Evolutionary conservation across 306 rosid species (phyloP).

Genomic region (Oemleria cerasiformis): DNA sequence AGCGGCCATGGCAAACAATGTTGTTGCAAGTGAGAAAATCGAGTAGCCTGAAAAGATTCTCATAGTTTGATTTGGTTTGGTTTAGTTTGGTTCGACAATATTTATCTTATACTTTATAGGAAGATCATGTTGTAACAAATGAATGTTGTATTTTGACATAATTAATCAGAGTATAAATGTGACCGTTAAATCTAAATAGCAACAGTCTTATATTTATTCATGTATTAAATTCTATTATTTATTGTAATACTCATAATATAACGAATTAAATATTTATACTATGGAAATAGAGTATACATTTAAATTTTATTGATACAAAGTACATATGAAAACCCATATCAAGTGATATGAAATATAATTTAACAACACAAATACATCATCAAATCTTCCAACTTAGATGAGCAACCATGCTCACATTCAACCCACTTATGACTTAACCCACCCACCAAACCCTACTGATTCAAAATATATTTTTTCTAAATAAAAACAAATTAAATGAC

Average conservation of each 20-base stretch:
- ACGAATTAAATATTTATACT: not conserved
- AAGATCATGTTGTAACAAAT: too few relatives aligned
- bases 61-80: not conserved
- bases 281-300: not conserved
- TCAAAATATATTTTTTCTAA: not conserved
- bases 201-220: too few relatives aligned
- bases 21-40: not conserved
- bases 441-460: not conserved
- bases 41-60: not conserved
- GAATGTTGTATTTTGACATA: too few relatives aligned
- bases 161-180: too few relatives aligned
- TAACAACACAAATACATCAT: constrained; percentile 19
- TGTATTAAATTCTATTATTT: too few relatives aligned
- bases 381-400: constrained; percentile 30
- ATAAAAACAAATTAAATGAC: constrained; percentile 23
- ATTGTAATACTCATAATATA: too few relatives aligned
- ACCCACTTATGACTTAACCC: constrained; percentile 5
- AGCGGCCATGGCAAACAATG: not conserved
- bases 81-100: too few relatives aligned
- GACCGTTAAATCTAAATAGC: too few relatives aligned
- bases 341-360: constrained; percentile 20
- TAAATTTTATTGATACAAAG: constrained; percentile 25
- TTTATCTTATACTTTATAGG: too few relatives aligned
- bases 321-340: constrained; percentile 28
- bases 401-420: constrained; percentile 34